Evolutionary conservation across 768 basidiomycete genomes (phyloP), one percentile per base, ranked within the genome.

Genomic region (Leccinum subtestaceum): DNA sequence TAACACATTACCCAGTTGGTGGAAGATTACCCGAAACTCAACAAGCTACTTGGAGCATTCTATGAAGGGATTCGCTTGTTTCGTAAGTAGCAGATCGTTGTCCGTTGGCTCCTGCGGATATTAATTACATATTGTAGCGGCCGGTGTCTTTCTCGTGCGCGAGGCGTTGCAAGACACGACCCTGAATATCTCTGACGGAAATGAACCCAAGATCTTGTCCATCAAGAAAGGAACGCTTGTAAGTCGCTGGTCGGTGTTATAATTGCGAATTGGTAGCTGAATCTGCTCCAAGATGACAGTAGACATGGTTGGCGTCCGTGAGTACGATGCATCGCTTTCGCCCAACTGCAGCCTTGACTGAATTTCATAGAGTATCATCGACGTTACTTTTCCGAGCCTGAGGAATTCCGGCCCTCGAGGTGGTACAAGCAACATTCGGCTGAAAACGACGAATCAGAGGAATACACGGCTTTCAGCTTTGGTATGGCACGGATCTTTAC

Each of bases 351-450:
- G 13, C 45, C 12, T 12, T 10, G 40, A 52, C 57, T 45, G 62
- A 49, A n/a, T 12, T 59, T 25, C 40, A n/a, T 58, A 77, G 78
- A 76, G 45, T 72, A 76, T 62, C 73, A 77, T 57, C 67, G 72
- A 4, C 64, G 67, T 8, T 67, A 74, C 55, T 78, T 76, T 59
- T 59, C 70, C 11, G 72, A 77, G 8, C 78, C 79, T 1, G 64
- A 72, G 13, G 66, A 70, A 36, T 78, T 70, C 60, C 65, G 68
- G 25, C 73, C 77, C 13, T 72, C 73, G 19, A 67, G 77, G 45
- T 80, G 79, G 79, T 72, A 75, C 51, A 71, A 57, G 23, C 40
- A 45, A 17, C 51, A 60, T n/a, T 15, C 32, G 8, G 49, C 58
- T 32, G 38, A 53, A 38, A 62, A 59, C 29, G 54, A 59, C 12